Base-by-base conservation (phyloP, 176 grass and related monocot genomes). In the Oryza meyeriana region DNA sequence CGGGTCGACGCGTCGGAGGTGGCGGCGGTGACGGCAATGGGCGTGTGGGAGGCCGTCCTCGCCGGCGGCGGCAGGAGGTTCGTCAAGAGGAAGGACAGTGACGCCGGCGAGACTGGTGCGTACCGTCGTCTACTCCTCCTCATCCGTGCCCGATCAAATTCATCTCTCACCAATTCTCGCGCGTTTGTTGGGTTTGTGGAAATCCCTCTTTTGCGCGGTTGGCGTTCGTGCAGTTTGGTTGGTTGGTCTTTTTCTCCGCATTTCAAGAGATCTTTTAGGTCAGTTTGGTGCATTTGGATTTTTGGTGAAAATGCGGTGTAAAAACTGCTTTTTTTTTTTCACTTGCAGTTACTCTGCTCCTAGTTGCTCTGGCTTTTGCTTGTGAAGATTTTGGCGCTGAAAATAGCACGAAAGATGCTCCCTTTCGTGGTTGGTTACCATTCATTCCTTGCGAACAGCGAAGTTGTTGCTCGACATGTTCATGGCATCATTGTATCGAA, bases 31-130 rank as follows among this genome's bases (percentile, higher is more conserved):
- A 61, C 87, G 61, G 83, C 83, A 50, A 97, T 97, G 92, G 95
- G 90, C 80, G 80, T 97, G 30, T 89, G 89, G 84, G 91, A 97
- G 79, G 89, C 90, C 25, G 89, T 97, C 71, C 86, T 97, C 22
- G 88, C 90, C n/a, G 85, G 83, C 71, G 85, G 88, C 50, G 92
- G 92, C 64, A 74, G 89, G 80, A 77, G 80, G 29, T 94, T 94
- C 84, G 85, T 94, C 80, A 94, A 97, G 89, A 90, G 92, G 50
- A 97, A 94, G 85, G 94, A 97, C 67, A 90, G 83, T 68, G 89
- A 94, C 75, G 89, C 92, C 42, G 94, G 89, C 66, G 87, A 97
- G 77, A 75, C 77, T 59, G 92, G 95, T 94, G 59, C 31, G 86
- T 66, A 41, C 64, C 64, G 0, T 20, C 48, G 48, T 20, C 1